These are phyloP conservation scores for Penicillium sp. DNA, from an alignment of 2,329 filamentous ascomycete genomes.

Conservation along the genomic window DNA sequence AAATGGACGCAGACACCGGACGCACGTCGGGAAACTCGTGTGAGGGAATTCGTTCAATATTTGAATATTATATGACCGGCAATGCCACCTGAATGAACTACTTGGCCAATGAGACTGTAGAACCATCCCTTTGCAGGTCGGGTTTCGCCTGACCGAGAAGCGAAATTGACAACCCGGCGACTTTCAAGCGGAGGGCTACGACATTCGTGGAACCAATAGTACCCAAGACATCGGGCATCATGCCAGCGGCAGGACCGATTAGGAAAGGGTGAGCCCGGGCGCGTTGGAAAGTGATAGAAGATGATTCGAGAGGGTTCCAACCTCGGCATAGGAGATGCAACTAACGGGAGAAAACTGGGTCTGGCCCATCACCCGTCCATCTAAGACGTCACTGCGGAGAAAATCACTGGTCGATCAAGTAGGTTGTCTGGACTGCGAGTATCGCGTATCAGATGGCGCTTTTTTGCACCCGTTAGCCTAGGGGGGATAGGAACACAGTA, in stretches of 20 bases:
- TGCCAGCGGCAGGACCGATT: not conserved
- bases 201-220: not conserved
- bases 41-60: constrained; percentile 2
- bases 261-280: not conserved
- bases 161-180: constrained; percentile 2
- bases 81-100: constrained; percentile 16
- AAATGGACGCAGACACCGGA: constrained; percentile 1
- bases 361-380: constrained; percentile 13
- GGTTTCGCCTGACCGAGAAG: not conserved
- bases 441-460: constrained; percentile 9
- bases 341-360: constrained; percentile 22
- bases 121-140: not conserved
- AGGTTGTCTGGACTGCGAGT: constrained; percentile 6
- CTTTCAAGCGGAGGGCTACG: not conserved
- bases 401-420: constrained; percentile 7
- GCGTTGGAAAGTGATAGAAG: constrained; percentile 9
- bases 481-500: constrained; percentile 15
- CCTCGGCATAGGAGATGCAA: constrained; percentile 10
- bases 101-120: not conserved
- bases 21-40: not conserved
- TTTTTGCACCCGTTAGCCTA: not conserved
- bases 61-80: constrained; percentile 10
- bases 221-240: not conserved
- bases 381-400: constrained; percentile 21
- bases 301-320: constrained; percentile 1